Conservation (phyloP, 2,329 filamentous ascomycete species). For the Hypoxylon sp. region DNA sequence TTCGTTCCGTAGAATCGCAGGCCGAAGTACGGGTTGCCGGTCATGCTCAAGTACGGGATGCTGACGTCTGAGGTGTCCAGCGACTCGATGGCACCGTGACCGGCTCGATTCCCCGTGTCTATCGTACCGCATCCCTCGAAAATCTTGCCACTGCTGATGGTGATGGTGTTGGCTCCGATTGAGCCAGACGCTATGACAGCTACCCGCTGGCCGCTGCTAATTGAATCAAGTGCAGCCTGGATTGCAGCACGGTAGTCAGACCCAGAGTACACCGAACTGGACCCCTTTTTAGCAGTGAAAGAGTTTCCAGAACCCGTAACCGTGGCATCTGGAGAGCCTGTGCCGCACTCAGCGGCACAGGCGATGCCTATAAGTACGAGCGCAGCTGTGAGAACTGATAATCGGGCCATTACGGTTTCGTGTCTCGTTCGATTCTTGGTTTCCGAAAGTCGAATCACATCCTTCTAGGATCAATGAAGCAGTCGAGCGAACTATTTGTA, state of each 20-base stretch:
- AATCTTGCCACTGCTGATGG: slow-evolving; percentile 60
- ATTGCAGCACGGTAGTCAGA: slow-evolving; percentile 63
- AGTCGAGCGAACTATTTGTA: slow-evolving; percentile 3
- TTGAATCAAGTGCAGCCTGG: slow-evolving; percentile 61
- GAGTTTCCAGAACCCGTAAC: slow-evolving; percentile 38
- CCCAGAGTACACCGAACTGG: slow-evolving; percentile 58
- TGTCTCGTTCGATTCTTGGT: no score
- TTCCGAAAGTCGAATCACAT: no score
- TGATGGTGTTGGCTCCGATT: slow-evolving; percentile 62
- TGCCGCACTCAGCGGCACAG: slow-evolving; percentile 46
- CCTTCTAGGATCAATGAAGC: no score
- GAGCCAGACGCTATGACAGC: slow-evolving; percentile 63
- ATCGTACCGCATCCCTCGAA: slow-evolving; percentile 68
- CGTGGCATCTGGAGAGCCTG: slow-evolving; percentile 36
- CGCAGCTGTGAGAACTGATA: slow-evolving; percentile 49
- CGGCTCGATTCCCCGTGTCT: slow-evolving; percentile 52
- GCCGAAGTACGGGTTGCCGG: slow-evolving; percentile 65
- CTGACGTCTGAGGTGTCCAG: slow-evolving; percentile 57
- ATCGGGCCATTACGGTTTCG: slow-evolving; percentile 39
- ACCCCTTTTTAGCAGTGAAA: slow-evolving; percentile 47
- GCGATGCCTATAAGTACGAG: slow-evolving; percentile 53
- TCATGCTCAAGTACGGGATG: slow-evolving; percentile 66
- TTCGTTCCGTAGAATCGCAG: slow-evolving; percentile 62
- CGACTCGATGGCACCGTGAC: slow-evolving; percentile 63
- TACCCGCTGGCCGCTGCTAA: slow-evolving; percentile 61